A percentile compares a stretch with the other conserved stretches of the same genome.
Conservation (phyloP, 208 protist species). For the Entamoeba invadens region DNA sequence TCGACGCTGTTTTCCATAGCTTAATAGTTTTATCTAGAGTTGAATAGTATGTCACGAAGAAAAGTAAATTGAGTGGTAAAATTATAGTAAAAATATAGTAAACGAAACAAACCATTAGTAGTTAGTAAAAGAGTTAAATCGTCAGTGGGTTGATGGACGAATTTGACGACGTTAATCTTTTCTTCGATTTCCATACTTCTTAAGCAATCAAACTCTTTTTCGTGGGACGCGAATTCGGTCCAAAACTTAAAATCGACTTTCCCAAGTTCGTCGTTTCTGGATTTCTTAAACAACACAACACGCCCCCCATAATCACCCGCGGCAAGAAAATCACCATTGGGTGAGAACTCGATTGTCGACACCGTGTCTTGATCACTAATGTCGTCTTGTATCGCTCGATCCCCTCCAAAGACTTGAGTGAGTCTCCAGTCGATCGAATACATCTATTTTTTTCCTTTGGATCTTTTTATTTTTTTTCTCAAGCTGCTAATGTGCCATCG, state of each 20-base stretch:
- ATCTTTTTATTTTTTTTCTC: no score
- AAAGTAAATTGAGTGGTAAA: background rate
- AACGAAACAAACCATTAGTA: conserved; percentile 55
- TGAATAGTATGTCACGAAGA: no score
- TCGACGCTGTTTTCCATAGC: conserved; percentile 64
- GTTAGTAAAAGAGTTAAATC: conserved; percentile 52
- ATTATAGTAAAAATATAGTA: background rate
- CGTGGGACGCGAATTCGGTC: conserved; percentile 68
- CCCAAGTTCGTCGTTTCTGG: background rate
- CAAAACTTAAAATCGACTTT: conserved; percentile 55
- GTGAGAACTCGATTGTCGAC: conserved; percentile 58
- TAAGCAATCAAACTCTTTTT: conserved; percentile 70
- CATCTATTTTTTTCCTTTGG: background rate
- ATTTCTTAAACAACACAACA: conserved; percentile 55
- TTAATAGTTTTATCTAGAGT: conserved; percentile 68
- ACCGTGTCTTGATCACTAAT: conserved; percentile 24
- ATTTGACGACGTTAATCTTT: conserved; percentile 58
- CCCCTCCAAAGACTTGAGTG: background rate
- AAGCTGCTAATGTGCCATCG: no score
- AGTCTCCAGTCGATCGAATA: background rate
- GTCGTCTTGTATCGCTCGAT: background rate
- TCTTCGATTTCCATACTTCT: conserved; percentile 69
- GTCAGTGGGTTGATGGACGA: conserved; percentile 20
- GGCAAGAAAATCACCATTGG: conserved; percentile 61
- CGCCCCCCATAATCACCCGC: conserved; percentile 64